Evolutionary conservation across 176 grass and related monocot genomes (phyloP), one percentile per base, ranked within the genome.

Genomic region (Calamus simplicifolius): DNA sequence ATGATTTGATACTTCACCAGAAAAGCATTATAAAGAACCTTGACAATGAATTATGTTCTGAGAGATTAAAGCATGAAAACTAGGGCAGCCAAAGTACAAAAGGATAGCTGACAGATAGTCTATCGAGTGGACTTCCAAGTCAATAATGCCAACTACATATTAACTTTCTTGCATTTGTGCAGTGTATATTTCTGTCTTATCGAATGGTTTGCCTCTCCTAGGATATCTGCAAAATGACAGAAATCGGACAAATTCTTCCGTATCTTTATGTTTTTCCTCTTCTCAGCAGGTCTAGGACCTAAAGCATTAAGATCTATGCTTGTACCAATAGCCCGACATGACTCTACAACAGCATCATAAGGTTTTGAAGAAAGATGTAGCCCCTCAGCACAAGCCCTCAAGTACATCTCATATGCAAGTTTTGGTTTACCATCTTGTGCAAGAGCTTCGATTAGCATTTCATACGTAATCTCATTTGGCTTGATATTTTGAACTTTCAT

Each of bases 371-470:
- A 68, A 61, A 97, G 84, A 8, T 70, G 48, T 31, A 88, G 31
- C 57, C 83, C 92, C 69, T 85, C 74, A 30, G 62, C 69, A 66
- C 56, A 63, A 25, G 87, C 84, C 67, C 52, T 69, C 27, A 80
- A 56, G 79, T 91, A 91, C 74, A 91, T 85, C 78, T 91, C 78
- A 66, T 90, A 85, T 10, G 87, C 87, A 67, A 97, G 78, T 67
- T 67, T 91, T 50, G 78, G 69, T 61, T 97, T 97, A 25, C 78
- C 72, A 59, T 97, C 81, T 65, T 67, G 80, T 4, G 75, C 75
- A 56, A 97, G 81, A 68, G 80, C 77, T 59, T 85, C 62, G 17
- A 97, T 79, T 50, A 97, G 58, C 72, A 82, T 72, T 61, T 97
- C 83, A 56, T 91, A 96, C 18, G 86, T 96, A 59, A 89, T 68